Conservation (phyloP, 768 basidiomycete genomes). For the Neoboletus subvelutipes region DNA sequence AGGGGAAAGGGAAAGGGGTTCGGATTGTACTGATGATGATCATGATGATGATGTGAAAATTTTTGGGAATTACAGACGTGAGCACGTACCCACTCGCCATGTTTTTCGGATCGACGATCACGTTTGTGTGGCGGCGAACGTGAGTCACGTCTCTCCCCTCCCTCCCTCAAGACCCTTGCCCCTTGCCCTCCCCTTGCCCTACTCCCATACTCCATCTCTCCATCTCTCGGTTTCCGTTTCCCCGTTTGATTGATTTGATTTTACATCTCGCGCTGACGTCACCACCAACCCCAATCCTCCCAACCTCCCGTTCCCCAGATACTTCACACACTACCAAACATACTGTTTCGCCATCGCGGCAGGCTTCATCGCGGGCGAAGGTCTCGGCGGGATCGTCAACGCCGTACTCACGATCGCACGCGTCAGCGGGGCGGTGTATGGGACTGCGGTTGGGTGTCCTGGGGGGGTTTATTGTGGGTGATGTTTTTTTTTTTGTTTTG, state of each 20-base stretch:
- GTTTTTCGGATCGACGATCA: slow-evolving; percentile 25
- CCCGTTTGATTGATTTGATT: no score
- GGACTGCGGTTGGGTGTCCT: slow-evolving; percentile 30
- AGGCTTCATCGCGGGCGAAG: slow-evolving; percentile 42
- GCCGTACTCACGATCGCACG: slow-evolving; percentile 33
- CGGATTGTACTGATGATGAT: no score
- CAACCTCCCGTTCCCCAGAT: no score
- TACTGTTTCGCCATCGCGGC: slow-evolving; percentile 39
- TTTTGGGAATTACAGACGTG: slow-evolving; percentile 14
- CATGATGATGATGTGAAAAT: no score
- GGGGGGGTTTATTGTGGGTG: slow-evolving; percentile 23
- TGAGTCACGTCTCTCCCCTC: not conserved
- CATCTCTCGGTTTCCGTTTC: no score
- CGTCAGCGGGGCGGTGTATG: slow-evolving; percentile 27
- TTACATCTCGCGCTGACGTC: no score
- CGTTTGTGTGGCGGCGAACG: slow-evolving; percentile 17
- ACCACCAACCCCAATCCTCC: no score
- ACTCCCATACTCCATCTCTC: no score
- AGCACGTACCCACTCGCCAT: slow-evolving; percentile 27
- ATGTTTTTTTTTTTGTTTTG: no score
- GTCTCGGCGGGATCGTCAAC: slow-evolving; percentile 37
- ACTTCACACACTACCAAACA: slow-evolving; percentile 14
- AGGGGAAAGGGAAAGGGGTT: no score
- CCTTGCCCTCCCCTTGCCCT: no score
- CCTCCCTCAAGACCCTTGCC: no score